Evolutionary conservation across 2,329 filamentous ascomycete species (phyloP), one percentile per base, ranked within the genome.

Genomic region (Pyrenophora teres): DNA sequence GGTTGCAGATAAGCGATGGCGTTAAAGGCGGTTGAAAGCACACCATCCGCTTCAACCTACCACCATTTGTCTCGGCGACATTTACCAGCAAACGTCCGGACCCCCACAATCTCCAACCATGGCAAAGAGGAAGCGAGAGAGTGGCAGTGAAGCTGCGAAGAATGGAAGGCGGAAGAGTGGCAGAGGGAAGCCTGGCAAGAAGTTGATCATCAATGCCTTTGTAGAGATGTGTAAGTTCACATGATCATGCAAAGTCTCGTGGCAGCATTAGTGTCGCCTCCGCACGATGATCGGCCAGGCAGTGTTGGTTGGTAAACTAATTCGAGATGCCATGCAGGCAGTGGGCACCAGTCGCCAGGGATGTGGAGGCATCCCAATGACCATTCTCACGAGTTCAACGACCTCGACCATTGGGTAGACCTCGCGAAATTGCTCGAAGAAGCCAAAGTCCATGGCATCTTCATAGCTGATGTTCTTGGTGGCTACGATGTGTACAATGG

Each of bases 401-500:
- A 68, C 51, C 53, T 72, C 23, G 50, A 71, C 9, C 70, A 73
- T 35, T 76, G 73, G 74, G 68, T 71, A 16, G 59, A 70, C 25
- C 62, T 76, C 12, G 74, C 73, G 6, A 65, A 74, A 48, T 51
- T 73, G 40, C 65, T 76, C 1, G 74, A 76, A 46, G 65, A 67
- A 16, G 73, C 70, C 6, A 69, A 73, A 16, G 71, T 76, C 31
- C 73, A 75, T 52, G 73, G 71, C 12, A 72, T 76, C 40, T 76
- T 76, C 54, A 68, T 76, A 43, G 74, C 74, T 16, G 74, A 76
- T 50, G 72, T 74, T 3, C 77, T 88, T 71, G 68, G 67, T 53
- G 84, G 84, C 5, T 88, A 89, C 64, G 86, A 90, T 74, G 85
- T 89, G 4, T 89, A 88, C 71, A 83, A 84, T 52, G 81, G 84